Evolutionary conservation across 192 early-diverging fungal genomes (phyloP).

Genomic region (Entrophospora sp.): DNA sequence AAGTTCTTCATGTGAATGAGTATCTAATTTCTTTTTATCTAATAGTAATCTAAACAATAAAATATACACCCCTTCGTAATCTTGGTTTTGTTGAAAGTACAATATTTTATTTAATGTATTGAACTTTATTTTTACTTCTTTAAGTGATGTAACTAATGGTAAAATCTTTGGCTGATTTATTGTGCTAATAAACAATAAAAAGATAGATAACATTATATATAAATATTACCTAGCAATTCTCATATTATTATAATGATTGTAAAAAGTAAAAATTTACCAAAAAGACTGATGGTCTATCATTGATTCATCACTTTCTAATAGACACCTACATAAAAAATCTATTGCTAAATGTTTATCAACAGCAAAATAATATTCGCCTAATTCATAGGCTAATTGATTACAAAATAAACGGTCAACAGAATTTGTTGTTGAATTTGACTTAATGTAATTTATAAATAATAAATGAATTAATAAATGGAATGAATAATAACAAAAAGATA

Average conservation of each 20-base stretch:
- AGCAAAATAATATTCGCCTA: constrained; percentile 8
- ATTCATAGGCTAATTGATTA: background rate
- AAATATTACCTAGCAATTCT: background rate
- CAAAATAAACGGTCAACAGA: background rate
- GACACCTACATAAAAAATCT: constrained; percentile 7
- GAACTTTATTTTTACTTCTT: background rate
- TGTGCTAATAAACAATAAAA: background rate
- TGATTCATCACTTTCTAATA: background rate
- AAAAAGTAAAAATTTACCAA: background rate
- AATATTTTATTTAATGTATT: background rate
- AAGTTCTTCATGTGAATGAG: too few species aligned
- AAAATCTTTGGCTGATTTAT: background rate
- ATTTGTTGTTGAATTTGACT: background rate
- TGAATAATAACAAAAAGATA: background rate
- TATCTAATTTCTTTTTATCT: background rate
- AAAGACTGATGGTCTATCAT: background rate
- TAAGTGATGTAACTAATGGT: background rate
- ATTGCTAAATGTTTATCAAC: background rate
- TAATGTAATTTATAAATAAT: too few species aligned
- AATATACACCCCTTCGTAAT: background rate
- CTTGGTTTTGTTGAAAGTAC: background rate
- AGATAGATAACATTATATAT: background rate
- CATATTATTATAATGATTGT: background rate
- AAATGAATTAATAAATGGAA: background rate
- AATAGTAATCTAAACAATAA: background rate